phyloP scores from a whole-genome alignment of 108 stramenopile genomes.

The Aurantiochytrium sp. region DNA sequence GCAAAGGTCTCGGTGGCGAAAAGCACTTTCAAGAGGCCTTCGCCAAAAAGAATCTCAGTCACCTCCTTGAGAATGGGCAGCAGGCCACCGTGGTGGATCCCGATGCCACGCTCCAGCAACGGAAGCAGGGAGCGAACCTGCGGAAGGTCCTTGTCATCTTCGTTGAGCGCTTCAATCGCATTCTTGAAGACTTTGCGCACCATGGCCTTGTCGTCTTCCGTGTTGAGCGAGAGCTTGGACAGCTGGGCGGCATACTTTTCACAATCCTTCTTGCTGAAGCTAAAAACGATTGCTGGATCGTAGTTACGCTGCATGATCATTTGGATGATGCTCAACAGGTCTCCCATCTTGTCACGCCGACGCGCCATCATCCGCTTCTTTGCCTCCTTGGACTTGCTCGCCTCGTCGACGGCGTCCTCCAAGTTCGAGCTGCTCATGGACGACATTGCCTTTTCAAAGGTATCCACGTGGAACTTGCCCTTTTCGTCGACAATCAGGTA shows the following conservation, averaged over 20 bases:
- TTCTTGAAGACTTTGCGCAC: conserved; percentile 86
- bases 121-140: conserved; percentile 87
- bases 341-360: conserved; percentile 51
- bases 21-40: conserved; percentile 88
- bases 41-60: conserved; percentile 94
- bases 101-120: conserved; percentile 88
- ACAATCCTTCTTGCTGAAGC: conserved; percentile 95
- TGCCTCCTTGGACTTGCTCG: conserved; percentile 37
- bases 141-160: conserved; percentile 89
- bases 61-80: conserved; percentile 98
- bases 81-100: conserved; percentile 98
- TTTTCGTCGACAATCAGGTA: conserved; percentile 95
- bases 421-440: conserved; percentile 50
- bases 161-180: conserved; percentile 86
- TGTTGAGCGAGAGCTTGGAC: conserved; percentile 79
- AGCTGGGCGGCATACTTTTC: conserved; percentile 82
- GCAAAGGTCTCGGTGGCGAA: conserved; percentile 99
- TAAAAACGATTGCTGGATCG: conserved; percentile 95
- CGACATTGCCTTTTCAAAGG: conserved; percentile 91
- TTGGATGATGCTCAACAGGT: conserved; percentile 86
- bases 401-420: background rate
- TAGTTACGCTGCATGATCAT: conserved; percentile 83
- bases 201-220: conserved; percentile 88
- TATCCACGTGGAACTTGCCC: conserved; percentile 85
- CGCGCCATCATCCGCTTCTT: conserved; percentile 43